Percentiles rank a stretch among this genome's conserved stretches.
These are phyloP conservation scores for Pseudopithomyces chartarum DNA, from an alignment of 2,329 filamentous ascomycete genomes.

Conservation along the genomic window DNA sequence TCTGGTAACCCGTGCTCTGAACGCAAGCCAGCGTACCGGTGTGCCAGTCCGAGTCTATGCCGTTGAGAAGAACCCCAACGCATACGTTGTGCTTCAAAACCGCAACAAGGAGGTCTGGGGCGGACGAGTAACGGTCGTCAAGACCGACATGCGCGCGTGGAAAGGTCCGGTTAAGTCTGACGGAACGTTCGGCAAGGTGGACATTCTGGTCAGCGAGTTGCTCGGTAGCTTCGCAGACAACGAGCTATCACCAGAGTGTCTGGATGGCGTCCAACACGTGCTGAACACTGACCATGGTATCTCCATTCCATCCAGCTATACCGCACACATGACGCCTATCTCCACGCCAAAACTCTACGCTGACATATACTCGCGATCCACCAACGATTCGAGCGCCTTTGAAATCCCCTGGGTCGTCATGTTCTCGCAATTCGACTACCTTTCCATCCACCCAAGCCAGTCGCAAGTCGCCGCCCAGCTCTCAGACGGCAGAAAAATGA, in stretches of 20 bases:
- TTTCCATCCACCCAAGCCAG: conserved; percentile 61
- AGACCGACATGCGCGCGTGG: conserved; percentile 98
- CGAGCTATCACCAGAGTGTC: conserved; percentile 92
- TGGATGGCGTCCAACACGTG: conserved; percentile 93
- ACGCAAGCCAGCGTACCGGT: conserved; percentile 75
- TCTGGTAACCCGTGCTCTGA: conserved; percentile 83
- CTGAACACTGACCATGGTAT: conserved; percentile 81
- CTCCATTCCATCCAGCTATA: conserved; percentile 92
- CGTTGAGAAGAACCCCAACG: conserved; percentile 97
- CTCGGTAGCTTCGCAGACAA: conserved; percentile 97
- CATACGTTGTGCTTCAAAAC: conserved; percentile 87
- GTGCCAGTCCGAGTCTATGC: conserved; percentile 87
- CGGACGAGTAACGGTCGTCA: conserved; percentile 81
- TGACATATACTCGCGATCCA: conserved; percentile 71
- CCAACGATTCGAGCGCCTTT: conserved; percentile 72
- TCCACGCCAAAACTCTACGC: conserved; percentile 83
- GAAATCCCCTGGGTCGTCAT: conserved; percentile 95
- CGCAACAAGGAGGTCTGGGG: conserved; percentile 83
- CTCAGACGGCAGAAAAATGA: conserved; percentile 44
- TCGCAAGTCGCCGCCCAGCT: conserved; percentile 56
- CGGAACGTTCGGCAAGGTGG: conserved; percentile 69
- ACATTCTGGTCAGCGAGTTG: conserved; percentile 92
- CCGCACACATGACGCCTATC: conserved; percentile 90
- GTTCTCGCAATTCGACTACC: conserved; percentile 85
- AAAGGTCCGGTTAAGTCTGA: conserved; percentile 71